These are phyloP conservation scores for Pleurotus citrinopileatus DNA, from an alignment of 768 basidiomycete species.

Conservation along the genomic window DNA sequence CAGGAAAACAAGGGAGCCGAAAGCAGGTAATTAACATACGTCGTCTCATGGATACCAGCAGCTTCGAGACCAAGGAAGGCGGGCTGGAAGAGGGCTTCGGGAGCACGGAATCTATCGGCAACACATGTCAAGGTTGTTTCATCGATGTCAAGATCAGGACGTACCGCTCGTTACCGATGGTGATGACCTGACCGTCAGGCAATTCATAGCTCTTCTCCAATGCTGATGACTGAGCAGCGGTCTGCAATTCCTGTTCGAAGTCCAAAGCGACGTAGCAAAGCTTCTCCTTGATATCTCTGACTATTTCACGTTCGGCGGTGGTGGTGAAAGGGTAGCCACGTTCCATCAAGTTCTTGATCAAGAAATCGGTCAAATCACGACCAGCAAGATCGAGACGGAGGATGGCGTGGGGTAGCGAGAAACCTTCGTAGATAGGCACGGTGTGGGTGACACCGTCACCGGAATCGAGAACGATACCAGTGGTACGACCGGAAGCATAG, in stretches of 20 bases:
- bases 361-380: conserved; percentile 82
- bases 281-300: conserved; percentile 78
- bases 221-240: conserved; percentile 65
- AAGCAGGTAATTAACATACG: conserved; percentile 33
- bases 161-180: conserved; percentile 64
- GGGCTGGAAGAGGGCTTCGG: conserved; percentile 95
- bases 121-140: conserved; percentile 55
- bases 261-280: conserved; percentile 77
- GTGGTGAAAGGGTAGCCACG: conserved; percentile 75
- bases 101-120: conserved; percentile 71
- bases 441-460: conserved; percentile 96
- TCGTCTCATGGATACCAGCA: conserved; percentile 89
- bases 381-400: conserved; percentile 89
- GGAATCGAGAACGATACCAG: conserved; percentile 91
- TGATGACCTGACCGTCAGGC: conserved; percentile 71
- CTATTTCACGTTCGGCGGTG: conserved; percentile 68
- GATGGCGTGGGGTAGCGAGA: conserved; percentile 89
- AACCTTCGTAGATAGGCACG: conserved; percentile 94
- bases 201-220: conserved; percentile 76
- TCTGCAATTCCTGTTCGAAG: conserved; percentile 75
- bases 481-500: conserved; percentile 93
- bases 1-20: neutral
- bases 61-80: conserved; percentile 86
- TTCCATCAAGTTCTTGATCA: conserved; percentile 61
- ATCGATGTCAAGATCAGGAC: conserved; percentile 31